Evolutionary conservation across 228 moss, liverwort and hornwort species (phyloP).

Genomic region (Sphagnum fallax): DNA sequence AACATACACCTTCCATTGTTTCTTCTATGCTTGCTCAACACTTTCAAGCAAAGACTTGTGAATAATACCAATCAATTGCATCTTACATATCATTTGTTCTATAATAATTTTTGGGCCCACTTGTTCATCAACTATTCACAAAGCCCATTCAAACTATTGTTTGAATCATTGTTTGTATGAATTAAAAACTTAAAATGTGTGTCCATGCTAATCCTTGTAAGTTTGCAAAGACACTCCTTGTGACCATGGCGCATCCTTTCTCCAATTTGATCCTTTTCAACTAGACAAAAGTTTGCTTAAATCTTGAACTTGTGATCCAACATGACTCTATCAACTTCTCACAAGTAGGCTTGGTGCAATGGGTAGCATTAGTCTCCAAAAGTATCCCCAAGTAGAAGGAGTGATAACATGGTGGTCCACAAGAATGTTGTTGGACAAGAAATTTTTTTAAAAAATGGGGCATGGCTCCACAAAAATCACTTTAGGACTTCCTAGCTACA

Average conservation of each 20-base stretch:
- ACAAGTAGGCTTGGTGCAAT: not conserved
- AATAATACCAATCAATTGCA: no score
- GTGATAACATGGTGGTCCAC: not conserved
- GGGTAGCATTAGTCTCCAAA: not conserved
- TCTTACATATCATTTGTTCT: no score
- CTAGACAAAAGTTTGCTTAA: not conserved
- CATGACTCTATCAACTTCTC: not conserved
- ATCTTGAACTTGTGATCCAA: not conserved
- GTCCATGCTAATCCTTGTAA: no score
- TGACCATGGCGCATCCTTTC: not conserved
- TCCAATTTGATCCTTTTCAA: not conserved
- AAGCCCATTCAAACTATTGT: no score
- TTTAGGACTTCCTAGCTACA: not conserved
- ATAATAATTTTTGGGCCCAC: no score
- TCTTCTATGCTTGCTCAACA: no score
- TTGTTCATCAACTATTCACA: no score
- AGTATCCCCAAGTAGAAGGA: not conserved
- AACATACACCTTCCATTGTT: no score
- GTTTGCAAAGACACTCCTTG: no score
- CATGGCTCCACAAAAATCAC: not conserved
- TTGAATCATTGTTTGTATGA: no score
- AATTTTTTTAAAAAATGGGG: not conserved
- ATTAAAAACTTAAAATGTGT: no score
- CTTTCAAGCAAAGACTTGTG: no score
- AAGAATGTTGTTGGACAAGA: not conserved